Percentiles rank a stretch among this genome's conserved stretches.
phyloP scores from a whole-genome alignment of 2,329 filamentous ascomycete genomes.

The Eutypa lata region DNA sequence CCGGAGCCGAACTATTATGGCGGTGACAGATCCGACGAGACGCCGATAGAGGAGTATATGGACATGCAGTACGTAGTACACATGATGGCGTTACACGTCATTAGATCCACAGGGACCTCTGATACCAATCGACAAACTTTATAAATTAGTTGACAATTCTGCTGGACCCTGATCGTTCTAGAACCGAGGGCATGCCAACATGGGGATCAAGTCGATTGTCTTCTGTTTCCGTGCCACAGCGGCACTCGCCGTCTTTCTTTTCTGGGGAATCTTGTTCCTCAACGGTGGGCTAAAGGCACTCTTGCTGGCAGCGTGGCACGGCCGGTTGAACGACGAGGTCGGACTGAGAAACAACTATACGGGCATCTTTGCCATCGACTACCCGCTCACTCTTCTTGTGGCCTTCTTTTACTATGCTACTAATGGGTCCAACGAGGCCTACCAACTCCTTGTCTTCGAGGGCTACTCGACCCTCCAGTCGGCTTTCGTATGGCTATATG shows the following conservation, averaged over 20 bases:
- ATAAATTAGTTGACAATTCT: neutral
- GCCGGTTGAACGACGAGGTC: constrained; percentile 15
- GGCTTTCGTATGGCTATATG: constrained; percentile 25
- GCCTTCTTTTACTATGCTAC: constrained; percentile 25
- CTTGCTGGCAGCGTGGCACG: constrained; percentile 15
- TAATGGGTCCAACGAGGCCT: constrained; percentile 18
- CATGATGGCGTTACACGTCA: neutral
- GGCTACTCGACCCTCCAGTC: constrained; percentile 21
- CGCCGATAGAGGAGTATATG: neutral
- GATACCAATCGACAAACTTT: neutral
- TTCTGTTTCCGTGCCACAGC: constrained; percentile 1
- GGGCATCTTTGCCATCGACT: constrained; percentile 21
- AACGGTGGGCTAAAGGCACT: constrained; percentile 22
- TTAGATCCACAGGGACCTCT: neutral
- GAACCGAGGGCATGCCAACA: neutral
- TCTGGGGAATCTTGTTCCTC: constrained; percentile 20
- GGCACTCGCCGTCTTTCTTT: constrained; percentile 13
- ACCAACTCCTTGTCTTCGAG: constrained; percentile 22
- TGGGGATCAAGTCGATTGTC: neutral
- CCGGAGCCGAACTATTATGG: neutral
- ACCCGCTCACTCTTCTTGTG: constrained; percentile 18
- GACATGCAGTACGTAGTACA: neutral
- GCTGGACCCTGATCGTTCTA: neutral
- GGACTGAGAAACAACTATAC: constrained; percentile 21
- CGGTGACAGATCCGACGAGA: neutral